These are phyloP conservation scores for Protomyces inundatus DNA, from an alignment of 1,139 yeast species.

Conservation along the genomic window DNA sequence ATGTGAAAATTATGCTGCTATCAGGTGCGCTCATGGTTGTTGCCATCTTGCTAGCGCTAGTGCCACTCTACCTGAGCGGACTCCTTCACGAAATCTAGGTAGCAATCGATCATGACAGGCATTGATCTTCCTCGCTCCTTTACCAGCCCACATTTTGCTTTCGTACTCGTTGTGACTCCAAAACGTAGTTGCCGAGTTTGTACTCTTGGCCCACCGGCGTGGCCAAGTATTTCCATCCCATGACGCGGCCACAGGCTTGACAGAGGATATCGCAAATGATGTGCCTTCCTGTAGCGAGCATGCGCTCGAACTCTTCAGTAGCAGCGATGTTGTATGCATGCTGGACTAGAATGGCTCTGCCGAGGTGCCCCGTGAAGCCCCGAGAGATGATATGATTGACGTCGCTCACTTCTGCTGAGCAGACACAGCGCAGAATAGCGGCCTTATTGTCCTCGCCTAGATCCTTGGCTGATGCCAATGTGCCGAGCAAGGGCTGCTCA, in stretches of 20 bases:
- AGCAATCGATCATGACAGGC: background rate
- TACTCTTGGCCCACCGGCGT: background rate
- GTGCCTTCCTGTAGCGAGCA: conserved; percentile 11
- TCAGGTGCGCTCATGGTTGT: conserved; percentile 2
- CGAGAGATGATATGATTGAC: background rate
- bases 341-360: conserved; percentile 4
- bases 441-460: too few relatives aligned
- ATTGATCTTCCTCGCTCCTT: background rate
- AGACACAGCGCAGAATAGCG: background rate
- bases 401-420: background rate
- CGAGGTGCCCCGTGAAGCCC: conserved; percentile 12
- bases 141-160: conserved; percentile 8
- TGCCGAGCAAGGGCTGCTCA: too few relatives aligned
- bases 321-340: background rate
- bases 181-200: background rate
- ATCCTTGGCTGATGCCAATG: too few relatives aligned
- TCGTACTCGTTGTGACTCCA: background rate
- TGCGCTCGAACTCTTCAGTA: background rate
- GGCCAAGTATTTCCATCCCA: conserved; percentile 7
- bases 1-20: background rate
- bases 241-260: background rate
- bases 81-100: background rate
- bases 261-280: conserved; percentile 9
- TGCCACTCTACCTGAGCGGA: background rate
- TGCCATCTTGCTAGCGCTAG: background rate